phyloP scores from a whole-genome alignment of 2,329 filamentous ascomycete species.

The Tolypocladium cylindrosporum region DNA sequence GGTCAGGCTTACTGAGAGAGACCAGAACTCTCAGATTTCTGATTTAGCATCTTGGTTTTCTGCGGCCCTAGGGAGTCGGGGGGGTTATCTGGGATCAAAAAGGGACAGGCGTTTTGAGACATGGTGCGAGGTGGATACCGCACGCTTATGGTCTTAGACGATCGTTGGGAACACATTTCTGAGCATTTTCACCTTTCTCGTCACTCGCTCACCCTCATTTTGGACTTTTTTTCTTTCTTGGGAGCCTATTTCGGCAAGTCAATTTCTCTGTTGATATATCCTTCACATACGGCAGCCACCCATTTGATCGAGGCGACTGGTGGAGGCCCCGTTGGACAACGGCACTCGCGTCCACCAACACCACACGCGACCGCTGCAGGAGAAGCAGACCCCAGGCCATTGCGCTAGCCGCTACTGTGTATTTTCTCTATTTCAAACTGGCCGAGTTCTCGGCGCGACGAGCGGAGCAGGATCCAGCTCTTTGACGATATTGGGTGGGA shows the following conservation, averaged over 20 bases:
- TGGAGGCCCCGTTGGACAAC: not conserved
- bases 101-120: constrained; percentile 19
- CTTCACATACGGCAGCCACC: not conserved
- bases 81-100: constrained; percentile 1
- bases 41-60: constrained; percentile 3
- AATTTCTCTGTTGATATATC: constrained; percentile 1
- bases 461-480: not conserved
- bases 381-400: not conserved
- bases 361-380: too few species aligned
- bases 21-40: not conserved
- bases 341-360: not conserved
- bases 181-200: constrained; percentile 18
- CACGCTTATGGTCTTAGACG: constrained; percentile 11
- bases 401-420: not conserved
- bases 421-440: not conserved
- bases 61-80: not conserved
- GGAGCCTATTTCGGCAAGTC: not conserved
- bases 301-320: not conserved
- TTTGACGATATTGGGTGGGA: not conserved
- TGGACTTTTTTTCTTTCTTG: not conserved
- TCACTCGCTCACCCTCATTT: constrained; percentile 18
- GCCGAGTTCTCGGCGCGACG: not conserved
- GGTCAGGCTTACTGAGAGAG: constrained; percentile 37
- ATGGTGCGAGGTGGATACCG: constrained; percentile 9
- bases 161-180: constrained; percentile 11